Conservation (phyloP, 1,284 basidiomycete species). For the Laetiporus sulphureus region DNA sequence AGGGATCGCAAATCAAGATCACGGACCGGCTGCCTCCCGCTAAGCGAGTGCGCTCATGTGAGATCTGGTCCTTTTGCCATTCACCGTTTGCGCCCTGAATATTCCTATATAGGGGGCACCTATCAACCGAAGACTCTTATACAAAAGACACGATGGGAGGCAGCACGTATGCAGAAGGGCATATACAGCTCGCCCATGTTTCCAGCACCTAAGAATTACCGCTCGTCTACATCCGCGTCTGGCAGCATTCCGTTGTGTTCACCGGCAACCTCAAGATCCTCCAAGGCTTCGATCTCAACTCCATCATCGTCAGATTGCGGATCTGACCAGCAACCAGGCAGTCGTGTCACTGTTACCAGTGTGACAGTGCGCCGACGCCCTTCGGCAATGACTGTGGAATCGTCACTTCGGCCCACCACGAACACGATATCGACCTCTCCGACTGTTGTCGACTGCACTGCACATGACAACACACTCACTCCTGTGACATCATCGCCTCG, state of each 20-base stretch:
- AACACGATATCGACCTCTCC: no score
- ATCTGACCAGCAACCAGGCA: slow-evolving; percentile 11
- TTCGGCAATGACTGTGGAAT: no score
- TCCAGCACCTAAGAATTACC: no score
- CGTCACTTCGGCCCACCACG: no score
- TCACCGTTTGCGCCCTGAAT: slow-evolving; percentile 2
- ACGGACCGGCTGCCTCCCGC: slow-evolving; percentile 57
- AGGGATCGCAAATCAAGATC: slow-evolving; percentile 62
- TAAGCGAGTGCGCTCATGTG: slow-evolving; percentile 56
- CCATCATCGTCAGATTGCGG: no score
- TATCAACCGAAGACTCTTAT: slow-evolving; percentile 60
- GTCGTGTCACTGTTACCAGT: slow-evolving; percentile 25
- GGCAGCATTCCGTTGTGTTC: slow-evolving; percentile 21
- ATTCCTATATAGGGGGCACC: slow-evolving; percentile 36
- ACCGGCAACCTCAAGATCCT: slow-evolving; percentile 6
- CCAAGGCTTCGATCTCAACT: slow-evolving; percentile 1
- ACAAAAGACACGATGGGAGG: slow-evolving; percentile 67
- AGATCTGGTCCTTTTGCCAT: slow-evolving; percentile 19
- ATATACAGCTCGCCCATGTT: slow-evolving; percentile 46
- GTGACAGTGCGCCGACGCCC: slow-evolving; percentile 17
- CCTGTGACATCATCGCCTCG: slow-evolving; percentile 10
- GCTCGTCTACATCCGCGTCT: slow-evolving; percentile 31
- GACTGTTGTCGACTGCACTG: no score
- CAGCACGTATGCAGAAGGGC: slow-evolving; percentile 57
- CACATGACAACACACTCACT: no score